Percentiles rank a stretch among this genome's conserved stretches.
These are phyloP conservation scores for Karstenula rhodostoma DNA, from an alignment of 2,329 filamentous ascomycete species.

Conservation along the genomic window DNA sequence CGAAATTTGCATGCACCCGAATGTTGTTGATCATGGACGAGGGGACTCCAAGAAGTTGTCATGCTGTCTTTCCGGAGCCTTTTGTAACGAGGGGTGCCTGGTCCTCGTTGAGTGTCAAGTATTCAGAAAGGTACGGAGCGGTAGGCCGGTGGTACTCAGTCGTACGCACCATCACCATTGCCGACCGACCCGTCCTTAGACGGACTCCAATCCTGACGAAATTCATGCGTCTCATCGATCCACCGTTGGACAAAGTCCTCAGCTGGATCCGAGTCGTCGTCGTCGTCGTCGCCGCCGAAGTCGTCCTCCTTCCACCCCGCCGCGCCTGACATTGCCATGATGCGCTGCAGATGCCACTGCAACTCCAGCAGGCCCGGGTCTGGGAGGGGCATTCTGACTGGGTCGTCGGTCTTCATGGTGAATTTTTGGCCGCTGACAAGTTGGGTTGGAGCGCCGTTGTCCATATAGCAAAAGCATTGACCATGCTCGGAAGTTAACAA, in stretches of 20 bases:
- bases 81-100: not conserved
- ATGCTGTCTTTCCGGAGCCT: not conserved
- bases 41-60: not conserved
- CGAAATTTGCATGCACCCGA: not conserved
- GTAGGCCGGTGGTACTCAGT: conserved; percentile 6
- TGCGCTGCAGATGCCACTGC: conserved; percentile 30
- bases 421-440: conserved; percentile 26
- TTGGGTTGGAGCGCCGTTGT: conserved; percentile 14
- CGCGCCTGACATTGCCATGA: conserved; percentile 29
- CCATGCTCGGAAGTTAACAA: conserved; percentile 15
- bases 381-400: conserved; percentile 23
- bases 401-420: conserved; percentile 27
- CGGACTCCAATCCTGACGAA: no score
- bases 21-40: not conserved
- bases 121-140: conserved; percentile 6
- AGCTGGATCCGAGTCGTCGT: not conserved
- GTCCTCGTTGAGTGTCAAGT: conserved; percentile 10
- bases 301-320: conserved; percentile 27
- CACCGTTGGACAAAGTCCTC: conserved; percentile 1
- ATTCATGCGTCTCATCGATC: no score
- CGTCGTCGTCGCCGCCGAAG: conserved; percentile 12
- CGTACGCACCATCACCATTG: not conserved
- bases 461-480: conserved; percentile 16
- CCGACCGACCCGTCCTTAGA: no score
- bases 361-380: conserved; percentile 27